Evolutionary conservation across 2,329 filamentous ascomycete species (phyloP), one percentile per base, ranked within the genome.

Genomic region (Penicillium rolfsii): DNA sequence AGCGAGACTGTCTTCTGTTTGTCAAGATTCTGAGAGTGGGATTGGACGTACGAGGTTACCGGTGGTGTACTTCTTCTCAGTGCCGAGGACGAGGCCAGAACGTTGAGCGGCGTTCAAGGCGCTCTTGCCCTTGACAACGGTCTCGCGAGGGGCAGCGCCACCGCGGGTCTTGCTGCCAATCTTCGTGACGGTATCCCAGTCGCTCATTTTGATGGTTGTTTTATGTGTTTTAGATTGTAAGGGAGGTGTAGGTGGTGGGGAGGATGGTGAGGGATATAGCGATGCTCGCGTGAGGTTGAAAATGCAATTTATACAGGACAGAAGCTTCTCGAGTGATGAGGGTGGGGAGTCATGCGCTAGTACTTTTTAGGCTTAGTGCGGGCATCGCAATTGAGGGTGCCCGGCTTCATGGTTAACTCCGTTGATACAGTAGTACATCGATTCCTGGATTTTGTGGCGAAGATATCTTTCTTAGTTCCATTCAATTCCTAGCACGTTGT

Each of bases 41-140:
- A 50, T 28, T 49, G 36, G 26, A 59, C 57, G 11, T 89, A 95
- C 91, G 69, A 89, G 77, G 77, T 98, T 98, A 76, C 89, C 88
- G 60, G 86, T 85, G 52, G 85, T 82, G 75, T 80, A 90, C 77
- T 99, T 99, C 91, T 99, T 99, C 83, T 99, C 94, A 0, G 94
- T 96, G 63, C 83, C 84, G 66, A 96, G 78, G 70, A 96, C 79
- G 61, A 85, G 84, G 63, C 95, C 95, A 63, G 83, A 85, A 65
- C 95, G 89, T 80, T 91, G 88, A 30, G 95, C 95, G 63, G 94
- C 94, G 80, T 99, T 99, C 70, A 99, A 82, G 38, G 92, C 87
- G 61, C 82, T 83, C 78, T 91, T 92, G 75, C 94, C 91, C 77
- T 90, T 90, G 76, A 98, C 85, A 70, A 97, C 93, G 3, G 90